These are phyloP conservation scores for Artomyces pyxidatus DNA, from an alignment of 768 basidiomycete species.

Conservation along the genomic window DNA sequence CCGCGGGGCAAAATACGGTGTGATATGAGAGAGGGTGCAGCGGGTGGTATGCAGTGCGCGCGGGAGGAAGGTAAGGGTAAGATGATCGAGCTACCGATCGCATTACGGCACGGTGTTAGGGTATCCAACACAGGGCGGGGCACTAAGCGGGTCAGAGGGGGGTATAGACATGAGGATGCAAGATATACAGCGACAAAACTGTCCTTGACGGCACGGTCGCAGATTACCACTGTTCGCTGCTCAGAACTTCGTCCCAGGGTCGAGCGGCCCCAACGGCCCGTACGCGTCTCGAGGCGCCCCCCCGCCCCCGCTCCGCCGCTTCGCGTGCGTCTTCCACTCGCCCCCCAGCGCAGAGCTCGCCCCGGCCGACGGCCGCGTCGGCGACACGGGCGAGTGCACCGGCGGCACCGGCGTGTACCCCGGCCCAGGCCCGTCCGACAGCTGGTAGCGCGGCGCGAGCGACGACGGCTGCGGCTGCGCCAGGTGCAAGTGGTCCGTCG, in stretches of 20 bases:
- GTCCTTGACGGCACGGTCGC: constrained; percentile 4
- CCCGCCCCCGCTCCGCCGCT: constrained; percentile 31
- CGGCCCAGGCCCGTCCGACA: constrained; percentile 37
- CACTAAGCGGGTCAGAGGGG: constrained; percentile 8
- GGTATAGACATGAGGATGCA: constrained; percentile 12
- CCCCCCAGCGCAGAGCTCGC: constrained; percentile 27
- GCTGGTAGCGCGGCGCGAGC: constrained; percentile 51
- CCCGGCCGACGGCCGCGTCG: constrained; percentile 22
- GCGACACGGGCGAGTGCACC: constrained; percentile 25
- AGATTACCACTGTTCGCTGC: constrained; percentile 9
- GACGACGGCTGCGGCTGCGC: constrained; percentile 25
- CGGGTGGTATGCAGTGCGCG: too few relatives aligned
- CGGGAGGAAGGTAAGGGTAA: too few relatives aligned
- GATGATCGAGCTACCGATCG: not conserved
- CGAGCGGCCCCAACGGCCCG: constrained; percentile 40
- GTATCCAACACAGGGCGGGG: constrained; percentile 5
- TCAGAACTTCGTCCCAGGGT: constrained; percentile 24
- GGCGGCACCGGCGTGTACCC: constrained; percentile 9
- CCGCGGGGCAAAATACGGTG: too few relatives aligned
- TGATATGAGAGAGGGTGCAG: too few relatives aligned
- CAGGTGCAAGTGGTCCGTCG: constrained; percentile 22
- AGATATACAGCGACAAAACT: constrained; percentile 10
- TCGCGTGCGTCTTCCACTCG: constrained; percentile 32
- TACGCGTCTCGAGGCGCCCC: constrained; percentile 28
- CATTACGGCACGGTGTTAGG: constrained; percentile 7